A percentile compares a stretch with the other conserved stretches of the same genome.
These are phyloP conservation scores for Sclerotinia sclerotiorum DNA, from an alignment of 2,329 filamentous ascomycete species.

Conservation along the genomic window DNA sequence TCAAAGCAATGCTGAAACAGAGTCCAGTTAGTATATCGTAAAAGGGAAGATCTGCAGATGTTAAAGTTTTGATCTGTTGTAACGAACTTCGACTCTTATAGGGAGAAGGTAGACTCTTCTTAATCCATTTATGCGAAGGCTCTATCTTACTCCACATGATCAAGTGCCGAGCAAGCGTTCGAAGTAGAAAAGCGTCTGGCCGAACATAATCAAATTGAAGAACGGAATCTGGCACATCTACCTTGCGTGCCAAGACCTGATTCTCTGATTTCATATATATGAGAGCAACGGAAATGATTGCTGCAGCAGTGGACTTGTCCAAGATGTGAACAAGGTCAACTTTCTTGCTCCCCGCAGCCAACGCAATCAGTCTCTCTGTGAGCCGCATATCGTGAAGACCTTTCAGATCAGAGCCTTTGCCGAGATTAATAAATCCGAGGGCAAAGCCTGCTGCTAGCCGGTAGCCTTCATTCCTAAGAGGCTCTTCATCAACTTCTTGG, in stretches of 20 bases:
- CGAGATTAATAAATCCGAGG: slow-evolving; percentile 90
- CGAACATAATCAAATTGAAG: slow-evolving; percentile 94
- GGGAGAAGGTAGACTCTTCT: slow-evolving; percentile 66
- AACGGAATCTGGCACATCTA: slow-evolving; percentile 86
- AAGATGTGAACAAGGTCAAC: slow-evolving; percentile 90
- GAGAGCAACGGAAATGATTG: slow-evolving; percentile 82
- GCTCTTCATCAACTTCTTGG: slow-evolving; percentile 76
- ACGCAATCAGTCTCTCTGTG: slow-evolving; percentile 79
- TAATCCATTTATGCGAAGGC: slow-evolving; percentile 72
- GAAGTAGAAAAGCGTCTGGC: slow-evolving; percentile 86
- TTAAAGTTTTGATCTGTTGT: slow-evolving; percentile 58
- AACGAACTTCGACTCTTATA: slow-evolving; percentile 66
- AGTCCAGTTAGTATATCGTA: slow-evolving; percentile 90
- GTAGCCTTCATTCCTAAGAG: slow-evolving; percentile 91
- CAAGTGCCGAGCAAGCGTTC: slow-evolving; percentile 84
- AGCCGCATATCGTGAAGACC: slow-evolving; percentile 93
- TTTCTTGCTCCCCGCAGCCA: slow-evolving; percentile 86
- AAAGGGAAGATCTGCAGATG: slow-evolving; percentile 83
- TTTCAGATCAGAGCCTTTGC: slow-evolving; percentile 81
- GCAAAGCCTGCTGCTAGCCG: slow-evolving; percentile 91
- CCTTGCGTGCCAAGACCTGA: slow-evolving; percentile 79
- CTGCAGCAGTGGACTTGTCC: slow-evolving; percentile 90
- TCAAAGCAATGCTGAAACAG: slow-evolving; percentile 75
- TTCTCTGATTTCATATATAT: slow-evolving; percentile 99
- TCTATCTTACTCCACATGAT: slow-evolving; percentile 89